phyloP scores from a whole-genome alignment of 225 moss, liverwort and hornwort species.

The Thuidium tamariscinum region DNA sequence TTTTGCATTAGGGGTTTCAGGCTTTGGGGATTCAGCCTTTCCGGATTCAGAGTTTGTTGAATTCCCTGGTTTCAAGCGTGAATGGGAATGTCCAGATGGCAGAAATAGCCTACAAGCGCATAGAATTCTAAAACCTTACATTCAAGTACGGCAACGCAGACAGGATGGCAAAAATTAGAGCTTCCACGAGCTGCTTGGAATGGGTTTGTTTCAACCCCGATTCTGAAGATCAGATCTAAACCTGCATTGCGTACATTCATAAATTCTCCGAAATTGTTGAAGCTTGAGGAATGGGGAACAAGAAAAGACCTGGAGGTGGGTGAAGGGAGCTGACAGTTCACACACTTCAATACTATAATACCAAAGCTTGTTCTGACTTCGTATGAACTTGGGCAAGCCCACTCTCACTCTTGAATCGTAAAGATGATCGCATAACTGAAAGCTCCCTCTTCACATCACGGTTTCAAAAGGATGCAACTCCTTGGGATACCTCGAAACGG shows the following conservation, averaged over 20 bases:
- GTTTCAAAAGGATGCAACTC: conserved; percentile 19
- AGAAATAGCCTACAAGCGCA: neutral
- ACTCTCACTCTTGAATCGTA: neutral
- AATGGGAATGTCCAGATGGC: neutral
- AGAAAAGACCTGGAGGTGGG: neutral
- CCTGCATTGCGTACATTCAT: neutral
- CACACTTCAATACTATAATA: neutral
- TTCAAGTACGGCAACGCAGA: neutral
- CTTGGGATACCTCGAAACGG: neutral
- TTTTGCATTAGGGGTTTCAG: neutral
- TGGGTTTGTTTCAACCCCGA: neutral
- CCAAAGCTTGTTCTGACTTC: neutral
- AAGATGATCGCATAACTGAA: conserved; percentile 1
- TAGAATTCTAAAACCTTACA: neutral
- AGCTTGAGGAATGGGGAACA: neutral
- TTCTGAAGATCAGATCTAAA: neutral
- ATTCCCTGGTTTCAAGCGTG: neutral
- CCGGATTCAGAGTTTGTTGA: neutral
- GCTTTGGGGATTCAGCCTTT: neutral
- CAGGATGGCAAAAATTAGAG: neutral
- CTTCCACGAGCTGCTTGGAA: neutral
- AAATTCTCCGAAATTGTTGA: neutral
- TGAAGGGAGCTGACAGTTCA: neutral
- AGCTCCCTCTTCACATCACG: conserved; percentile 26
- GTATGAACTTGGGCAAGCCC: neutral